A percentile compares a stretch with the other conserved stretches of the same genome.
Evolutionary conservation across 176 grass and related monocot genomes (phyloP).

Genomic region (Hordeum marinum): DNA sequence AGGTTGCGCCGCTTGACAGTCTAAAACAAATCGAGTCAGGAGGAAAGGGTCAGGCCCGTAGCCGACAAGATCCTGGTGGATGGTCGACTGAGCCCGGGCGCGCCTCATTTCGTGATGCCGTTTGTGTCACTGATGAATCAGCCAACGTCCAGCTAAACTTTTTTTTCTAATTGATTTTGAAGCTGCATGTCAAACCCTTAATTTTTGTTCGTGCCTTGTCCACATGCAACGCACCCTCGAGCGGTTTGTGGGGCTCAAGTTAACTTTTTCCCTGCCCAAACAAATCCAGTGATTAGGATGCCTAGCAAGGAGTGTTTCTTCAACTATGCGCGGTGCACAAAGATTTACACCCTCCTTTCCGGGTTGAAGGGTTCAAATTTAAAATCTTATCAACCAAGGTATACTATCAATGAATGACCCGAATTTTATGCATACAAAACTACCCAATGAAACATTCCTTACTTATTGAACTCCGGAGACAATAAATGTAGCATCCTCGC

Average conservation of each 20-base stretch:
- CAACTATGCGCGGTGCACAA: neutral
- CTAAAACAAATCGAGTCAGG: conserved; percentile 4
- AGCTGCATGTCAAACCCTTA: neutral
- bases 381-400: no score
- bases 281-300: neutral
- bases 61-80: conserved; percentile 13
- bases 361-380: no score
- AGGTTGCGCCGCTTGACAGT: neutral
- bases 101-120: neutral
- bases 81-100: no score
- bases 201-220: conserved; percentile 13
- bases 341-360: neutral
- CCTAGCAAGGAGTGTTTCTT: neutral
- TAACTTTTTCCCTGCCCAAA: neutral
- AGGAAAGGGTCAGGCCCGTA: neutral
- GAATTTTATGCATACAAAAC: no score
- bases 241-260: neutral
- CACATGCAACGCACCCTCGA: neutral
- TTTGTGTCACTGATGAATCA: conserved; percentile 35
- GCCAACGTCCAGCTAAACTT: neutral
- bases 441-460: no score
- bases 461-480: no score
- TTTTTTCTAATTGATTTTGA: neutral
- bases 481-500: no score
- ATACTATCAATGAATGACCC: no score